Evolutionary conservation across 306 rosid species (phyloP), one percentile per base, ranked within the genome.

Genomic region (Dalbergia cultrata): DNA sequence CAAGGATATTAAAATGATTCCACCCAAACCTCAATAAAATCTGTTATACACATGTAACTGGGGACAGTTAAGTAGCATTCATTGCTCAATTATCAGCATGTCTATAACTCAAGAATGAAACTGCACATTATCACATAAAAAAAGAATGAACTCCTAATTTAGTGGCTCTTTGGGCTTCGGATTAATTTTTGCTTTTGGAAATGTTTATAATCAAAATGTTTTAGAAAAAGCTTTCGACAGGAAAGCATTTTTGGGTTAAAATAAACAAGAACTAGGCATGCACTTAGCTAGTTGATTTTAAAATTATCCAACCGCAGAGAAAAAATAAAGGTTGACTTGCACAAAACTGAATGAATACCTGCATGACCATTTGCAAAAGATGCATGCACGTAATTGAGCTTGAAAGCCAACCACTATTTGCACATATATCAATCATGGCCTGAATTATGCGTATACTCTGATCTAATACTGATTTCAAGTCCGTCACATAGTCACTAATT

Each of bases 361-460:
- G 97, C 90, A 95, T 89, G 89, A 95, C 87, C 99, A 95, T 95
- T 90, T 95, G 99, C 86, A 95, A 79, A 76, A 95, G 96, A 84
- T 86, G 97, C 97, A 95, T 95, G 88, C 98, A 95, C 33, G 93
- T 89, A 41, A 93, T 79, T 52, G 97, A 84, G 88, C 99, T 95
- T 35, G 92, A 89, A 67, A 95, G 94, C 99, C 98, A 95, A 70
- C 99, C 98, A 31, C 97, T 93, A 78, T 95, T 95, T 68, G 98
- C 95, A 78, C 98, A 93, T 79, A 95, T 91, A 85, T 95, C 99
- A 83, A 93, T 95, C 98, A 95, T 93, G 76, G 99, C 99, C 94
- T 95, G 99, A 78, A 91, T 95, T 72, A 95, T 80, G 9, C 98
- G 95, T 73, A 95, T 95, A 78, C 99, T 95, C 85, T 95, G 99